Conservation (phyloP, 2,329 filamentous ascomycete species). For the Colletotrichum lini region DNA sequence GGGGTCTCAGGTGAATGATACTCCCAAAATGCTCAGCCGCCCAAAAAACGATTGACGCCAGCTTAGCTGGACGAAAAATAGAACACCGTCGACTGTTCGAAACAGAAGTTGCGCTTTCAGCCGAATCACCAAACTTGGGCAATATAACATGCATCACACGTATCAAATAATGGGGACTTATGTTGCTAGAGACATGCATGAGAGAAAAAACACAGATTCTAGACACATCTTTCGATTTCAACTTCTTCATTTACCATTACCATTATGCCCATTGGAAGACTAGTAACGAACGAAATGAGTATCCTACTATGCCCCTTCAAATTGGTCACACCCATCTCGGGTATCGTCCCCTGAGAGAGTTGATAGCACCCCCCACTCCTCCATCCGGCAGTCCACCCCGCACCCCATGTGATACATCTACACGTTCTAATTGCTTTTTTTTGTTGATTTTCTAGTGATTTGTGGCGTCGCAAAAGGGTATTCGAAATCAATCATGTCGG, state of each 20-base stretch:
- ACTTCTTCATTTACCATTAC: slow-evolving; percentile 11
- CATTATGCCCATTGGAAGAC: slow-evolving; percentile 9
- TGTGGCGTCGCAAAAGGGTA: slow-evolving; percentile 32
- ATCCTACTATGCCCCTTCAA: slow-evolving; percentile 27
- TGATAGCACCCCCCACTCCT: background rate
- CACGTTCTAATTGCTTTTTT: slow-evolving; percentile 13
- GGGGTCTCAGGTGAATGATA: too few species aligned
- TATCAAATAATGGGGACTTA: too few species aligned
- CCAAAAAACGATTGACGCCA: too few species aligned
- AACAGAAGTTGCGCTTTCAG: too few species aligned
- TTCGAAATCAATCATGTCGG: slow-evolving; percentile 31
- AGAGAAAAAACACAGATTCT: background rate
- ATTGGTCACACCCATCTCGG: slow-evolving; percentile 25
- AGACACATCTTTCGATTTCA: background rate
- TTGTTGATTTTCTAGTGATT: background rate
- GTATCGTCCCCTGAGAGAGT: slow-evolving; percentile 34
- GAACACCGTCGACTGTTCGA: too few species aligned
- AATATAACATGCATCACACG: too few species aligned
- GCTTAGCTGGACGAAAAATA: too few species aligned
- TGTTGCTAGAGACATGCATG: background rate
- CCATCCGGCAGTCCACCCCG: background rate
- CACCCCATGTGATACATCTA: slow-evolving; percentile 21
- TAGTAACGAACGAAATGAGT: slow-evolving; percentile 22
- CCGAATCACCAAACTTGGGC: too few species aligned
- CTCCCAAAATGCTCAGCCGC: too few species aligned